Evolutionary conservation across 179 eudicot genomes (phyloP), one percentile per base, ranked within the genome.

Genomic region (Gypsophila paniculata): DNA sequence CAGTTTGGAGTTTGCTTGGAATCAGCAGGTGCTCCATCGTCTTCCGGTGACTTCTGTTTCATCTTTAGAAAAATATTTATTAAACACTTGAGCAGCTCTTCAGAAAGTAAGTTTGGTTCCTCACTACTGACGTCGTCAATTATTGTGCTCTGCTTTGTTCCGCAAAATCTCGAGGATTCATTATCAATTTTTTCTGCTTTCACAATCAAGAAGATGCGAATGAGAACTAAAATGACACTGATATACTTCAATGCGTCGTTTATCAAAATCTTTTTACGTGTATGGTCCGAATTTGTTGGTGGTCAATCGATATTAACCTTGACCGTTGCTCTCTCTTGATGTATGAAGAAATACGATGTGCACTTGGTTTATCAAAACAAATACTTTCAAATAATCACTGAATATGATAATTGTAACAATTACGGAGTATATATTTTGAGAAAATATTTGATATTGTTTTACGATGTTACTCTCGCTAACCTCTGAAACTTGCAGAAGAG

Each of bases 41-140:
- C 77, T 74, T 71, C 83, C 14, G 69, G 42, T 61, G 87, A 58
- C 39, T 64, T 68, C 66, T 76, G 77, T 70, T 88, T 85, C 76
- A 93, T 75, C 62, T 89, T 83, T 65, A 89, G 75, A 76, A 85
- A 86, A 74, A 88, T 81, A 74, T 83, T 81, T 78, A 86, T 83
- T 18, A 93, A 77, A 85, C 89, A 87, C 69, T 81, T 80, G 42
- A 93, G 77, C 62, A 93, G 86, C 54, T 93, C 91, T 80, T 87
- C 93, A 0, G 98, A 93, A 61, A 91, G 82, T 82, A 75, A 80
- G 74, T 89, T 93, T 74, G 97, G 91, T 34, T 83, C 83, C 69
- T 79, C 82, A 10, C 42, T 65, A 39, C 72, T 69, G 8, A 67
- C 80, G 75, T 85, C 84, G 2, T 64, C 70, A 54, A 78, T 76